Conservation (phyloP, 257 asterid species). For the Knoxia roxburghii region DNA sequence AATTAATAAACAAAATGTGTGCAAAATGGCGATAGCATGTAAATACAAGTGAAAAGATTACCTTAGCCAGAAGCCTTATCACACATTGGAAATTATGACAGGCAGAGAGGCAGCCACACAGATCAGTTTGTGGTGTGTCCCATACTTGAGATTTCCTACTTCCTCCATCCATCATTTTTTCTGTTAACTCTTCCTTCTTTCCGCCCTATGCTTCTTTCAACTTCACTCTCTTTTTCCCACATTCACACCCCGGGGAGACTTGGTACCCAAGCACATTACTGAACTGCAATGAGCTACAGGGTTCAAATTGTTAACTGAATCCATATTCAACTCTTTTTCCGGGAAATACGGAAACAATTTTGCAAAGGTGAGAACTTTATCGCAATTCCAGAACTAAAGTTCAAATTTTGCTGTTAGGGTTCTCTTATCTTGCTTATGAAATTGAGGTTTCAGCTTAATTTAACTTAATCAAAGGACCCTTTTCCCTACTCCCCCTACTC, state of each 20-base stretch:
- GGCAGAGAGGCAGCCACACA: slow-evolving; percentile 69
- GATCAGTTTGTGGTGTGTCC: slow-evolving; percentile 22
- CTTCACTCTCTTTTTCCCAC: slow-evolving; percentile 3
- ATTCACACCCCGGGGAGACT: neutral
- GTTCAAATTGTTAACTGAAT: neutral
- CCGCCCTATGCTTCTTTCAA: slow-evolving; percentile 17
- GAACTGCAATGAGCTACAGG: neutral
- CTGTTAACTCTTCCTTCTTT: neutral
- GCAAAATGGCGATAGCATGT: neutral
- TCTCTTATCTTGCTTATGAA: slow-evolving; percentile 1
- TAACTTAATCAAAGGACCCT: neutral
- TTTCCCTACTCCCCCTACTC: neutral
- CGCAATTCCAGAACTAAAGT: slow-evolving; percentile 1
- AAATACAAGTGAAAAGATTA: slow-evolving; percentile 5
- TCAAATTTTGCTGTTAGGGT: neutral
- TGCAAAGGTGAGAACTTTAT: slow-evolving; percentile 27
- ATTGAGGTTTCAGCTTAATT: slow-evolving; percentile 3
- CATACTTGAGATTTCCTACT: slow-evolving; percentile 26
- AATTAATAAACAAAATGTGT: too few relatives aligned
- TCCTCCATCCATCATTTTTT: slow-evolving; percentile 19
- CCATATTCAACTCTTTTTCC: neutral
- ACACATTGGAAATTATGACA: slow-evolving; percentile 39
- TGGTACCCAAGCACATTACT: neutral
- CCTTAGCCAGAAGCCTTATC: slow-evolving; percentile 51
- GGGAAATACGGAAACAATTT: slow-evolving; percentile 3